Percentiles rank a stretch among this genome's conserved stretches.
Conservation (phyloP, 1,284 basidiomycete genomes). For the Marasmius tenuissimus region DNA sequence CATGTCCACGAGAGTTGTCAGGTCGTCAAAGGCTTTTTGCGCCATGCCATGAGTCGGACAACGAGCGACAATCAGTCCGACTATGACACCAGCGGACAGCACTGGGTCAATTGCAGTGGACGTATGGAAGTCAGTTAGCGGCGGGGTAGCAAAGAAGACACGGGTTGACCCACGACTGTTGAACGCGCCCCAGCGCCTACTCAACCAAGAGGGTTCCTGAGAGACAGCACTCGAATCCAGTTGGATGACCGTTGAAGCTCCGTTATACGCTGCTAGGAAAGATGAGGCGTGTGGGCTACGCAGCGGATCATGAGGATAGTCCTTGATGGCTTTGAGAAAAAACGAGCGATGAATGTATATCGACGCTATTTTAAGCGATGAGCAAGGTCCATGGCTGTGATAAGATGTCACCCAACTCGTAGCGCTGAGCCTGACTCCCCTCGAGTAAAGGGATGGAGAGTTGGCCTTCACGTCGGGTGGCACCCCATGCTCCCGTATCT, state of each 20-base stretch:
- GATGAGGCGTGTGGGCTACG: conserved; percentile 43
- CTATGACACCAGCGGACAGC: background rate
- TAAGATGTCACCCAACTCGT: background rate
- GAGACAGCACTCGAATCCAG: conserved; percentile 2
- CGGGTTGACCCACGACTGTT: conserved; percentile 3
- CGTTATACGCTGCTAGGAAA: conserved; percentile 45
- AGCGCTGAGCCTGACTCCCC: background rate
- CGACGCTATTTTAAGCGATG: conserved; percentile 32
- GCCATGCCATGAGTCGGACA: conserved; percentile 3
- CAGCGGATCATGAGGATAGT: conserved; percentile 36
- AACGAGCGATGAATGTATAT: conserved; percentile 48
- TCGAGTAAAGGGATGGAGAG: background rate
- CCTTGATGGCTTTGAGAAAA: conserved; percentile 47
- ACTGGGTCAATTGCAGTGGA: background rate
- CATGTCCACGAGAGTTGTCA: background rate
- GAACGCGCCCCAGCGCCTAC: conserved; percentile 5
- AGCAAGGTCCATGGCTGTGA: conserved; percentile 37
- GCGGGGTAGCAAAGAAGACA: background rate
- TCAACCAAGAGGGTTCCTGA: background rate
- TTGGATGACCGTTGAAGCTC: conserved; percentile 39
- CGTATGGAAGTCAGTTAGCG: too few species aligned
- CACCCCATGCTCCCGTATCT: conserved; percentile 11
- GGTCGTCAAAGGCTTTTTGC: conserved; percentile 7
- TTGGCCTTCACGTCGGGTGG: conserved; percentile 4
- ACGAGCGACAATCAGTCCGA: conserved; percentile 8